Conservation (phyloP, 306 rosid species). For the Rosa persica region DNA sequence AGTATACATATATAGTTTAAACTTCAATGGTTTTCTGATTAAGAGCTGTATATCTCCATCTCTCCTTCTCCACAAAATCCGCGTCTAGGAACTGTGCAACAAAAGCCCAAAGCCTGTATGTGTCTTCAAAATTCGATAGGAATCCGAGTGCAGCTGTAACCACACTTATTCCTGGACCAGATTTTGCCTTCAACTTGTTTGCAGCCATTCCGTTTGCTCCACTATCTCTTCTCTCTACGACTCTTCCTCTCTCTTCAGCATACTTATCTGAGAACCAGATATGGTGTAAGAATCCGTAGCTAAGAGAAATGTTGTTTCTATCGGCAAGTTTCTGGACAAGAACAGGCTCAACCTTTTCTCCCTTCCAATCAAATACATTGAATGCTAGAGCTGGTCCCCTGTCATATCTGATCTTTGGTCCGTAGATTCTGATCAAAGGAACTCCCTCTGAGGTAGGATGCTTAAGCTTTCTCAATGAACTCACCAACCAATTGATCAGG, state of each 20-base stretch:
- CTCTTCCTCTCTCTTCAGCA: constrained; percentile 53
- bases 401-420: constrained; percentile 80
- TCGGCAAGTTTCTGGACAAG: constrained; percentile 92
- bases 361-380: constrained; percentile 92
- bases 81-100: constrained; percentile 90
- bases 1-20: constrained; percentile 36
- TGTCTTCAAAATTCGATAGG: constrained; percentile 73
- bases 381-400: constrained; percentile 90
- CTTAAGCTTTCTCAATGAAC: constrained; percentile 72
- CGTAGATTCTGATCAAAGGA: constrained; percentile 64
- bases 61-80: constrained; percentile 90
- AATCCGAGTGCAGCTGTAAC: constrained; percentile 90
- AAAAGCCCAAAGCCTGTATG: constrained; percentile 81
- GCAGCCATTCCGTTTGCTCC: constrained; percentile 24
- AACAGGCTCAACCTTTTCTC: constrained; percentile 84
- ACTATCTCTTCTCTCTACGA: constrained; percentile 49
- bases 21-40: constrained; percentile 78
- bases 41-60: constrained; percentile 92
- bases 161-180: constrained; percentile 61
- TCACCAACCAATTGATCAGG: constrained; percentile 84
- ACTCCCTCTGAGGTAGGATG: constrained; percentile 75
- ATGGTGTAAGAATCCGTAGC: constrained; percentile 69
- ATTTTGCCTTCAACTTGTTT: constrained; percentile 37
- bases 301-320: constrained; percentile 72
- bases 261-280: constrained; percentile 79